Percentiles rank a stretch among this genome's conserved stretches.
Evolutionary conservation across 2,329 filamentous ascomycete species (phyloP).

Genomic region (Aspergillus chevalieri): DNA sequence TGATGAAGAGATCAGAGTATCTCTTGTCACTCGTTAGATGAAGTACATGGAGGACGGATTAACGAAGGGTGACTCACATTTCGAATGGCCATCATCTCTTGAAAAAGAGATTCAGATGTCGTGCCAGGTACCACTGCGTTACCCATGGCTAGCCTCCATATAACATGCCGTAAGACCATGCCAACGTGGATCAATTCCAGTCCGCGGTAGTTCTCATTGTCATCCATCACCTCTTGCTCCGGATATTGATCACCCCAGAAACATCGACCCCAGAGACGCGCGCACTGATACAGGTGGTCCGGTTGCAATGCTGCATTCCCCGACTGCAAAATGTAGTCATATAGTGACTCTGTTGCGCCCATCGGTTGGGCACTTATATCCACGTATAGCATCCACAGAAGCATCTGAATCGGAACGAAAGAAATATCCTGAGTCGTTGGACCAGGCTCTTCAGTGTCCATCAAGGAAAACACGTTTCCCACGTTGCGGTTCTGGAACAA

Average conservation of each 20-base stretch:
- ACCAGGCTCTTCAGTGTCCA: conserved; percentile 12
- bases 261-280: conserved; percentile 30
- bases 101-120: conserved; percentile 15
- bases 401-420: conserved; percentile 31
- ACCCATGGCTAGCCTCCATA: conserved; percentile 23
- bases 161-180: conserved; percentile 23
- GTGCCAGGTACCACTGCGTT: conserved; percentile 9
- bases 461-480: conserved; percentile 21
- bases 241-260: conserved; percentile 33
- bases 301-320: conserved; percentile 27
- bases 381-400: conserved; percentile 32
- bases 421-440: conserved; percentile 17
- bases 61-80: conserved; percentile 14
- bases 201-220: conserved; percentile 33
- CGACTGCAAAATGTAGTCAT: conserved; percentile 27
- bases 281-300: conserved; percentile 28
- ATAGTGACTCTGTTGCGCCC: conserved; percentile 24
- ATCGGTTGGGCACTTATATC: conserved; percentile 23
- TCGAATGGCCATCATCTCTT: conserved; percentile 19
- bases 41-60: neutral
- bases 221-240: conserved; percentile 31
- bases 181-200: conserved; percentile 27
- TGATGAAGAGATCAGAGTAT: conserved; percentile 32
- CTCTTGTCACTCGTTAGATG: conserved; percentile 18
- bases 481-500: conserved; percentile 26